phyloP scores from a whole-genome alignment of 176 grass and related monocot species.

The Chrysopogon serrulatus region DNA sequence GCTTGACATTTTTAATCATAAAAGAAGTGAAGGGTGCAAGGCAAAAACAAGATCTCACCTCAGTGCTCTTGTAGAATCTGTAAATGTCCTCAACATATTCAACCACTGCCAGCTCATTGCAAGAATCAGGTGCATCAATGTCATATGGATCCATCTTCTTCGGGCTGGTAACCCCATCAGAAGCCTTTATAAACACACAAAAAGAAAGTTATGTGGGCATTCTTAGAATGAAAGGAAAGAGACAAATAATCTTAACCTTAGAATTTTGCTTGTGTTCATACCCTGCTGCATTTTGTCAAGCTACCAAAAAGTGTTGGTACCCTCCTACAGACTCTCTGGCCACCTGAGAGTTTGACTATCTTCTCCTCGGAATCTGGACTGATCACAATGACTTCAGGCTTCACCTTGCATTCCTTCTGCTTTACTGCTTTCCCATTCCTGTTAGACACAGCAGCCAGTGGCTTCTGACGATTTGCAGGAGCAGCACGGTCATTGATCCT shows the following conservation, averaged over 20 bases:
- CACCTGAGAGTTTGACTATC: slow-evolving; percentile 8
- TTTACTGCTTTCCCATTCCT: slow-evolving; percentile 16
- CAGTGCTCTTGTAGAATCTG: slow-evolving; percentile 63
- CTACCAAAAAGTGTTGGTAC: slow-evolving; percentile 1
- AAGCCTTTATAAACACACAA: slow-evolving; percentile 20
- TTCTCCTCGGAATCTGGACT: slow-evolving; percentile 36
- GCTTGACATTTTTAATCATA: neutral
- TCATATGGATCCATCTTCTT: slow-evolving; percentile 32
- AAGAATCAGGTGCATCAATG: slow-evolving; percentile 58
- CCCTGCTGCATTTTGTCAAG: slow-evolving; percentile 40
- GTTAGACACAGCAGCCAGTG: neutral
- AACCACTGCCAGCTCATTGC: slow-evolving; percentile 69
- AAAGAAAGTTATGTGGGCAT: neutral
- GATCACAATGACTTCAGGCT: slow-evolving; percentile 27
- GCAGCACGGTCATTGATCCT: neutral
- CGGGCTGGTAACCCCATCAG: slow-evolving; percentile 31
- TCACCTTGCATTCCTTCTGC: slow-evolving; percentile 21
- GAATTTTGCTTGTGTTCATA: slow-evolving; percentile 6
- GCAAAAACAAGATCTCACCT: slow-evolving; percentile 46
- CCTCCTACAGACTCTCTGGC: slow-evolving; percentile 7
- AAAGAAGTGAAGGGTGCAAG: neutral
- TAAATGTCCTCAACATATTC: slow-evolving; percentile 82
- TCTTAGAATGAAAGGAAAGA: neutral
- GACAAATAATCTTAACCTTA: neutral
- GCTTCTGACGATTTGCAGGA: slow-evolving; percentile 22